Base-by-base conservation (phyloP, 306 rosid species). In the Begonia loranthoides region DNA sequence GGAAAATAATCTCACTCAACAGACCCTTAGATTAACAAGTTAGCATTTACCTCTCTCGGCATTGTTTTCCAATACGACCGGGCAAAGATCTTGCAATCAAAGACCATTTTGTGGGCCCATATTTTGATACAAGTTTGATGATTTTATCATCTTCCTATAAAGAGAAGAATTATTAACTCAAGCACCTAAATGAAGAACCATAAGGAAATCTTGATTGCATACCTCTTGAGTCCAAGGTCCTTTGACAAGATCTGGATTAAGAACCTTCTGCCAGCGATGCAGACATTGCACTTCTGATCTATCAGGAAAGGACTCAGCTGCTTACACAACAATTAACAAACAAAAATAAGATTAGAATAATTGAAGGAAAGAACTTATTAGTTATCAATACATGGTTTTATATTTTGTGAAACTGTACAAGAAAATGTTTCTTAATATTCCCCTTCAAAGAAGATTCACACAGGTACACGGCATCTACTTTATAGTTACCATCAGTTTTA, bases 151-250 rank as follows among this genome's bases (percentile, higher is more conserved):
- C 99, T 75, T 90, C 99, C 99, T 90, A 72, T 65, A 52, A 68
- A 65, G 57, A 13, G 52, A 52, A 45, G 56, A 40, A 46, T 41
- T 52, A 28, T 15, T 40, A 6, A 33, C 19, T 60, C 15, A 17
- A 24, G 73, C 50, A 71, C 6, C 54, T 41, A 49, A 52, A 54
- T 46, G 57, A 70, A 57, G 58, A 49, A 56, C 43, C 14, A 41
- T 43, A 62, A 24, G 49, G 40, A 46, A 60, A 59, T 33, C 33
- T 39, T 45, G 67, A 54, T 55, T 54, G 50, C 77, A 4, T 68
- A 90, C 99, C 96, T 86, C 93, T 58, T 71, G 88, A 51, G 88
- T 80, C 99, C 99, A 90, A 3, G 99, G 96, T 56, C 96, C 99
- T 75, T 90, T 90, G 60, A 90, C 74, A 45, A 90, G 99, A 14